Evolutionary conservation across 2,329 filamentous ascomycete genomes (phyloP).

Genomic region (Huntiella omanensis): DNA sequence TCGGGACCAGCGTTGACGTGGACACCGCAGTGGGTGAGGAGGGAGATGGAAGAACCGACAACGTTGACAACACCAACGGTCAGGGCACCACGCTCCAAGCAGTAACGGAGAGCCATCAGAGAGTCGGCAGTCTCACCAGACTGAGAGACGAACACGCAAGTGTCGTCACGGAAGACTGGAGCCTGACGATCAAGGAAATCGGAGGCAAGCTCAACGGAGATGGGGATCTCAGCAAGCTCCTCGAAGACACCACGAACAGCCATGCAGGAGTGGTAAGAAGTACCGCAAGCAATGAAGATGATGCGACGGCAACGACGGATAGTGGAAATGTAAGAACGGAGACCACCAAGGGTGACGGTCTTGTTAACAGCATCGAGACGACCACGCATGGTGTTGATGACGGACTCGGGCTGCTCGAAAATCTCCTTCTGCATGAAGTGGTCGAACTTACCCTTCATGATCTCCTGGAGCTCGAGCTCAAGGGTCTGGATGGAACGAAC

Average conservation of each 20-base stretch:
- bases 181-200: constrained; percentile 95
- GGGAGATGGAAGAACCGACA: constrained; percentile 93
- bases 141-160: constrained; percentile 96
- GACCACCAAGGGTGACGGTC: constrained; percentile 83
- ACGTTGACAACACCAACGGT: constrained; percentile 98
- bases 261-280: constrained; percentile 98
- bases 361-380: constrained; percentile 88
- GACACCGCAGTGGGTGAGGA: constrained; percentile 98
- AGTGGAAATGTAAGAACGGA: constrained; percentile 89
- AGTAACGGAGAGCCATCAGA: constrained; percentile 91
- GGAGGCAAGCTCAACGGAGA: constrained; percentile 88
- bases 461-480: constrained; percentile 97
- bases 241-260: constrained; percentile 95
- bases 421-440: constrained; percentile 99
- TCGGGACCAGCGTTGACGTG: constrained; percentile 98
- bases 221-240: constrained; percentile 94
- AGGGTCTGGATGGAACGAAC: constrained; percentile 96
- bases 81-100: constrained; percentile 87
- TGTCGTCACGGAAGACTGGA: constrained; percentile 97
- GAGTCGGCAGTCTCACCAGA: constrained; percentile 98
- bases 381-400: constrained; percentile 99
- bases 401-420: constrained; percentile 97
- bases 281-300: constrained; percentile 98
- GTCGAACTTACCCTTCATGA: constrained; percentile 99
- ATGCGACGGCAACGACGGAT: constrained; percentile 93